Evolutionary conservation across 2,329 filamentous ascomycete genomes (phyloP), one percentile per base, ranked within the genome.

Genomic region (Ustilaginoidea virens): DNA sequence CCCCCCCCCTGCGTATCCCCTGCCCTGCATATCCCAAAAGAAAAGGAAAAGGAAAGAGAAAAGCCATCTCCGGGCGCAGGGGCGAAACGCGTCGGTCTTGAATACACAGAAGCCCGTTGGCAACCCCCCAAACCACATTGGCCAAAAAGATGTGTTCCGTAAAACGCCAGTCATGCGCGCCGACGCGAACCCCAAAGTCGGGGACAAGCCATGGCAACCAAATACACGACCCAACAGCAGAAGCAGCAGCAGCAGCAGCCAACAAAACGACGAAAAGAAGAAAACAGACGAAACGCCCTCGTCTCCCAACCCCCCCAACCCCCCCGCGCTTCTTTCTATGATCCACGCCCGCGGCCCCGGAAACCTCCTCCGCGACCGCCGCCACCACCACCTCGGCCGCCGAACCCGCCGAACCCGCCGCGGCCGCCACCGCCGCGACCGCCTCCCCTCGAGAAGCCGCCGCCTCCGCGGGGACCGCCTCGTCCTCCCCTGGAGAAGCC

Each of bases 261-360:
- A n/a, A n/a, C n/a, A n/a, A n/a, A n/a, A n/a, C n/a, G n/a, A n/a
- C n/a, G n/a, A n/a, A n/a, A n/a, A n/a, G n/a, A n/a, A n/a, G n/a
- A n/a, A n/a, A n/a, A n/a, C n/a, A n/a, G n/a, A n/a, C n/a, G n/a
- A n/a, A n/a, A n/a, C n/a, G n/a, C n/a, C n/a, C n/a, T n/a, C n/a
- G n/a, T n/a, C n/a, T n/a, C n/a, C n/a, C n/a, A n/a, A n/a, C n/a
- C n/a, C n/a, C n/a, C n/a, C n/a, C n/a, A n/a, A n/a, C n/a, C n/a
- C n/a, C n/a, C n/a, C n/a, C n/a, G n/a, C n/a, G n/a, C 15, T 14
- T 12, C 23, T 21, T 7, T 12, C 18, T 46, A 49, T 39, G 49
- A 51, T 18, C 51, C 49, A 25, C 52, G 48, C 13, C 52, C 46
- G 13, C 49, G 31, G 15, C 28, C 28, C 6, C 28, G 28, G 17